Evolutionary conservation across 805 yeast genomes (phyloP).

Genomic region (Candida verbasci): DNA sequence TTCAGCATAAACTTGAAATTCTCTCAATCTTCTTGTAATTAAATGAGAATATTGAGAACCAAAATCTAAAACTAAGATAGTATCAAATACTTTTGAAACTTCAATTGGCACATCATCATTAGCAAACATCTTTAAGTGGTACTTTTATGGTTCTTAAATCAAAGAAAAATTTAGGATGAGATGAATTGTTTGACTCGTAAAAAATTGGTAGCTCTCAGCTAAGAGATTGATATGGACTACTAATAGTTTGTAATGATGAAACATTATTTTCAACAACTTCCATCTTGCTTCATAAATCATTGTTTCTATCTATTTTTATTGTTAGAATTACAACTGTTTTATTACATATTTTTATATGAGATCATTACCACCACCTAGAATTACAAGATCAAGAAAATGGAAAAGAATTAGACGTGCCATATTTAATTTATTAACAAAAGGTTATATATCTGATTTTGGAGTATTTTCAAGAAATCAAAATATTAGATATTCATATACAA

Average conservation of each 20-base stretch:
- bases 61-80: slow-evolving; percentile 94
- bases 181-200: slow-evolving; percentile 4
- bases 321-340: slow-evolving; percentile 1
- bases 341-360: slow-evolving; percentile 20
- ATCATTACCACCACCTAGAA: slow-evolving; percentile 33
- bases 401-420: slow-evolving; percentile 25
- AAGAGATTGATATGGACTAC: neutral
- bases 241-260: too few relatives aligned
- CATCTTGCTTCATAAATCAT: slow-evolving; percentile 1
- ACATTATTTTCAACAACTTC: too few relatives aligned
- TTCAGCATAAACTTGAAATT: slow-evolving; percentile 96
- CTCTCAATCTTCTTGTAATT: slow-evolving; percentile 96
- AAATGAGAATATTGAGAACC: slow-evolving; percentile 98
- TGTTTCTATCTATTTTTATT: neutral
- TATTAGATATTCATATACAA: slow-evolving; percentile 12
- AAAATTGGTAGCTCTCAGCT: slow-evolving; percentile 1
- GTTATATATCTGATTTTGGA: slow-evolving; percentile 22
- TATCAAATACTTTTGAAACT: slow-evolving; percentile 89
- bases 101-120: slow-evolving; percentile 42
- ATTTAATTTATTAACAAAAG: slow-evolving; percentile 22
- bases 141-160: neutral
- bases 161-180: slow-evolving; percentile 3
- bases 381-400: slow-evolving; percentile 29
- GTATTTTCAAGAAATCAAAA: slow-evolving; percentile 13
- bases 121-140: too few relatives aligned